A percentile compares a stretch with the other conserved stretches of the same genome.
Evolutionary conservation across 768 basidiomycete genomes (phyloP).

Genomic region (Calocybe cyanea): DNA sequence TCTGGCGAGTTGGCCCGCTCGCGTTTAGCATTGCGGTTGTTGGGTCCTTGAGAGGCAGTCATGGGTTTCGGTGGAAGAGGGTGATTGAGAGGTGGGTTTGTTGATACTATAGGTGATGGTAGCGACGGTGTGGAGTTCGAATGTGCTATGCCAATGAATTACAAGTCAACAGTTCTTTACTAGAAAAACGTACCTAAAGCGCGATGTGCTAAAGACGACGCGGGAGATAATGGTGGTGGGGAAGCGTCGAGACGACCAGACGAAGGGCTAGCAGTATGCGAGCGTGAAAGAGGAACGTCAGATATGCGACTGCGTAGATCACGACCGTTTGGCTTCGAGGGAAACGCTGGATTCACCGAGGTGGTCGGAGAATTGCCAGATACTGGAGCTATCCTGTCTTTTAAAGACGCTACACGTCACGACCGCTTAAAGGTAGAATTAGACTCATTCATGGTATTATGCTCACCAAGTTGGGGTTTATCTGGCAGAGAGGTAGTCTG

Average conservation of each 20-base stretch:
- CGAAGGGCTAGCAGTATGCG: slow-evolving; percentile 2
- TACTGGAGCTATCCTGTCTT: slow-evolving; percentile 12
- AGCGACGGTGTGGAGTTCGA: slow-evolving; percentile 11
- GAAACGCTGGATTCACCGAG: not conserved
- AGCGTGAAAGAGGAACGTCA: not conserved
- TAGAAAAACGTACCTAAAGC: slow-evolving; percentile 8
- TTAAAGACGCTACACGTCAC: slow-evolving; percentile 6
- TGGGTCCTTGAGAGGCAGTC: slow-evolving; percentile 4
- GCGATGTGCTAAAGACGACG: slow-evolving; percentile 8
- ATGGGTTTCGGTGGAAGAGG: slow-evolving; percentile 30
- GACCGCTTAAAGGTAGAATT: not conserved
- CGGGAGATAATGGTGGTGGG: slow-evolving; percentile 3
- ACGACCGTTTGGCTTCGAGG: slow-evolving; percentile 5
- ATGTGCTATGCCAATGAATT: not conserved
- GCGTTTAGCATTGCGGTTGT: slow-evolving; percentile 35
- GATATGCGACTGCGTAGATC: slow-evolving; percentile 15
- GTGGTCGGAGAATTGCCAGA: not conserved
- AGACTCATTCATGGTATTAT: not conserved
- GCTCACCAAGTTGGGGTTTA: slow-evolving; percentile 12
- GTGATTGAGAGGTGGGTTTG: slow-evolving; percentile 18
- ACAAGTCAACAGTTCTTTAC: not conserved
- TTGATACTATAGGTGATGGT: slow-evolving; percentile 8
- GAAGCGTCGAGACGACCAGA: not conserved
- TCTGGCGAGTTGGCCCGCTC: slow-evolving; percentile 24
- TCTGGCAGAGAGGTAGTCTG: slow-evolving; percentile 3